Evolutionary conservation across 148 eudicot genomes (phyloP).

Genomic region (Vaccinium corymbosum): DNA sequence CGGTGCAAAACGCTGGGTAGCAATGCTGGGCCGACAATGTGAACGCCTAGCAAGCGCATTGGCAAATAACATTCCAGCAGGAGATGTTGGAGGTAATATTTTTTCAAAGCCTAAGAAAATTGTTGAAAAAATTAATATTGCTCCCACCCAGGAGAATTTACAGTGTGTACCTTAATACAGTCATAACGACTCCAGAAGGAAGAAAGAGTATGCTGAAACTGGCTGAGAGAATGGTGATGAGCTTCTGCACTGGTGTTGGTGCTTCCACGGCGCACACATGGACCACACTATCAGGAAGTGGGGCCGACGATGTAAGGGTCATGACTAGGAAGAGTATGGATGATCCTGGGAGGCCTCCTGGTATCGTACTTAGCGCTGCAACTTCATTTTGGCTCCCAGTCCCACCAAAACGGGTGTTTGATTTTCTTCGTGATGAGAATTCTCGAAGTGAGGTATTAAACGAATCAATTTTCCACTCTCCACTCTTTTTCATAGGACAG

Average conservation of each 20-base stretch:
- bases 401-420: slow-evolving; percentile 85
- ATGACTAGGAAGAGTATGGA: slow-evolving; percentile 98
- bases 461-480: background rate
- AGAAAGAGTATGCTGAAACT: slow-evolving; percentile 96
- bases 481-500: background rate
- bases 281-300: slow-evolving; percentile 94
- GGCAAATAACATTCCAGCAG: slow-evolving; percentile 82
- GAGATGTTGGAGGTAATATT: slow-evolving; percentile 72
- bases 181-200: slow-evolving; percentile 85
- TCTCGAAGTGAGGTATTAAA: slow-evolving; percentile 66
- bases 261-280: slow-evolving; percentile 97
- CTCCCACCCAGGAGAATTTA: background rate
- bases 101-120: background rate
- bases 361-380: slow-evolving; percentile 94
- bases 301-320: slow-evolving; percentile 90
- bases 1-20: slow-evolving; percentile 78
- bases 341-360: slow-evolving; percentile 99
- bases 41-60: slow-evolving; percentile 76
- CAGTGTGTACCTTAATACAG: slow-evolving; percentile 25
- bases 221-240: slow-evolving; percentile 94
- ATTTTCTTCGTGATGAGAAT: slow-evolving; percentile 90
- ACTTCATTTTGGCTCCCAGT: slow-evolving; percentile 98
- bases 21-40: slow-evolving; percentile 64
- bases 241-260: slow-evolving; percentile 96
- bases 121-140: background rate